Percentiles rank a stretch among this genome's conserved stretches.
phyloP scores from a whole-genome alignment of 202 grass and related monocot genomes.

The Tripidium arundinaceum region DNA sequence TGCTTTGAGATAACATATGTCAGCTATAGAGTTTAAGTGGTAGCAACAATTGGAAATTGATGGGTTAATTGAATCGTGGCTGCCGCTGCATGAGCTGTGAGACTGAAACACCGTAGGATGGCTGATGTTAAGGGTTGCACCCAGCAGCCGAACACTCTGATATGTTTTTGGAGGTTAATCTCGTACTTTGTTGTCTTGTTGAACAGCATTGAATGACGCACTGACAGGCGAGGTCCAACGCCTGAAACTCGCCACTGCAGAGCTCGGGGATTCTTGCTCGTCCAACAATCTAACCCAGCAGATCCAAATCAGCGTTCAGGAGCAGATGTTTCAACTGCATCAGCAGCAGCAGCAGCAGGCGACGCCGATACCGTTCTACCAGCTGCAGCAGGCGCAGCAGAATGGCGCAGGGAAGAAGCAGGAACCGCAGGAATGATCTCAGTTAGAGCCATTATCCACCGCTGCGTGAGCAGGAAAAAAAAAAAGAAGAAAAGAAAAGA shows the following conservation, averaged over 20 bases:
- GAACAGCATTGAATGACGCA: conserved; percentile 82
- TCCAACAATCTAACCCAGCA: conserved; percentile 61
- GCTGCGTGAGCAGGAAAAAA: not conserved
- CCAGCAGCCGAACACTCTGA: too few species aligned
- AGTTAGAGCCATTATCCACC: not conserved
- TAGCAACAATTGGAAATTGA: too few species aligned
- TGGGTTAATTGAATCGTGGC: too few species aligned
- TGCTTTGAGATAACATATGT: too few species aligned
- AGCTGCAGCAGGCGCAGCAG: conserved; percentile 65
- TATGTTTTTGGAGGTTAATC: not conserved
- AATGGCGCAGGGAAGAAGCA: conserved; percentile 44
- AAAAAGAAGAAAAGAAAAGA: not conserved
- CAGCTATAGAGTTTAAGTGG: too few species aligned
- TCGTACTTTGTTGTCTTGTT: not conserved
- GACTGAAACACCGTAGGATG: too few species aligned
- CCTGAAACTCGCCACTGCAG: conserved; percentile 58
- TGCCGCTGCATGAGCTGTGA: too few species aligned
- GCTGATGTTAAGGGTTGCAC: too few species aligned
- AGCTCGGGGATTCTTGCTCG: conserved; percentile 57
- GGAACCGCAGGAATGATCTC: conserved; percentile 44
- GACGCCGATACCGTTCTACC: conserved; percentile 52
- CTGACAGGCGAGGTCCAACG: conserved; percentile 79
- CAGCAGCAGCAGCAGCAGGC: conserved; percentile 56
- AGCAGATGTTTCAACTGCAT: conserved; percentile 62
- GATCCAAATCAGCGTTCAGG: conserved; percentile 47